These are phyloP conservation scores for Betula pendula DNA, from an alignment of 306 rosid species.

Conservation along the genomic window DNA sequence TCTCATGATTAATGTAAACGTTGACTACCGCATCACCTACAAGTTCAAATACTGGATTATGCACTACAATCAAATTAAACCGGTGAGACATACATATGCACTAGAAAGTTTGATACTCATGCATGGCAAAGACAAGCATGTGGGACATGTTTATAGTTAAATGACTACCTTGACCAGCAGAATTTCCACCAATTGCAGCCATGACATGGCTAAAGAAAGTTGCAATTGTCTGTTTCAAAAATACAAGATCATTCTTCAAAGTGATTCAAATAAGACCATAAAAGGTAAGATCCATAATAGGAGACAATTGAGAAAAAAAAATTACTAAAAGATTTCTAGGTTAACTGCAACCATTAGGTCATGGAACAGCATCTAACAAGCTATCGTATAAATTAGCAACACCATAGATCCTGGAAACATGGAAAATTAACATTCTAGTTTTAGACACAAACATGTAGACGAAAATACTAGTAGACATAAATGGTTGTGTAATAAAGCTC, in stretches of 20 bases:
- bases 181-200: constrained; percentile 81
- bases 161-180: constrained; percentile 65
- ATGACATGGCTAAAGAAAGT: constrained; percentile 77
- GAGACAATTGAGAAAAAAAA: background rate
- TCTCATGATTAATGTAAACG: constrained; percentile 83
- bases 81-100: background rate
- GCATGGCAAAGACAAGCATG: constrained; percentile 3
- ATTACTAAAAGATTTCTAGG: background rate
- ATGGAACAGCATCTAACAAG: background rate
- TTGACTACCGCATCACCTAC: constrained; percentile 84
- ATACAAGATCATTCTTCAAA: constrained; percentile 25
- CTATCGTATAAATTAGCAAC: background rate
- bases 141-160: background rate
- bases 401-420: background rate
- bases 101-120: constrained; percentile 1
- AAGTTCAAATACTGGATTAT: constrained; percentile 35
- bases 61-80: constrained; percentile 20
- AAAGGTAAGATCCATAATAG: constrained; percentile 7
- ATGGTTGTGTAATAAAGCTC: background rate
- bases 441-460: constrained; percentile 3
- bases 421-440: background rate
- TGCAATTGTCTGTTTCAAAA: constrained; percentile 61
- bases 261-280: constrained; percentile 9
- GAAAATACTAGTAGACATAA: constrained; percentile 3
- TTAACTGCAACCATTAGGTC: background rate